Base-by-base conservation (phyloP, 768 basidiomycete species). In the Kwoniella europaea region DNA sequence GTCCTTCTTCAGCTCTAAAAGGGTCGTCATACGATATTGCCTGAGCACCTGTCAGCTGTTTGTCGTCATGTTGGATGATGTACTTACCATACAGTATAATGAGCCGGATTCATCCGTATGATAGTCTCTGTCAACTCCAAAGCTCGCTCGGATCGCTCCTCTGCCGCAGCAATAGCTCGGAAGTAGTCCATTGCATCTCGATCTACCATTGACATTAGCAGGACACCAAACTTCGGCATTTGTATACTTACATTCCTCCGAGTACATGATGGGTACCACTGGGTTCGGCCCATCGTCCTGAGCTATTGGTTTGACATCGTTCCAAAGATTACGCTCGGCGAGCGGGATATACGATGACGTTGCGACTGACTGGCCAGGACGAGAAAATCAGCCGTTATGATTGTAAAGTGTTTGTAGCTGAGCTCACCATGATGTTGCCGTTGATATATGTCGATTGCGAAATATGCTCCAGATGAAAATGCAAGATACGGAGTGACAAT, bases 21-120 rank as follows among this genome's bases (percentile, higher is more conserved):
- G 87, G 1, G 93, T 95, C 79, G 91, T 89, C 83, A 94, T 94
- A 56, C 96, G 90, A 84, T 94, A 98, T 85, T 97, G 94, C 95
- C 95, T 97, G 81, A 0, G 12, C 13, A 10, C 15, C 12, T 20
- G 27, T 74, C 57, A 71, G 66, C 69, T 27, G 53, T 35, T 16
- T 52, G 24, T 16, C 1, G 13, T n/a, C 27, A 58, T 42, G 0
- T 50, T 29, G 15, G 5, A 24, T 15, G 12, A 29, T 10, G 50
- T 41, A 63, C 90, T 69, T 81, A 94, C 96, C 97, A 99, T 75
- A 95, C 94, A 62, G 94, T 91, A 80, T 98, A 99, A 81, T 98
- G 97, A 1, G 93, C 94, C 5, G 97, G 95, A 82, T 99, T 99
- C 84, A 91, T 86, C 29, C 91, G 87, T 73, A 99, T 96, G 76